Percentiles rank a stretch among this genome's conserved stretches.
Evolutionary conservation across 2,329 filamentous ascomycete species (phyloP).

Genomic region (Ambrosiella beaveri): DNA sequence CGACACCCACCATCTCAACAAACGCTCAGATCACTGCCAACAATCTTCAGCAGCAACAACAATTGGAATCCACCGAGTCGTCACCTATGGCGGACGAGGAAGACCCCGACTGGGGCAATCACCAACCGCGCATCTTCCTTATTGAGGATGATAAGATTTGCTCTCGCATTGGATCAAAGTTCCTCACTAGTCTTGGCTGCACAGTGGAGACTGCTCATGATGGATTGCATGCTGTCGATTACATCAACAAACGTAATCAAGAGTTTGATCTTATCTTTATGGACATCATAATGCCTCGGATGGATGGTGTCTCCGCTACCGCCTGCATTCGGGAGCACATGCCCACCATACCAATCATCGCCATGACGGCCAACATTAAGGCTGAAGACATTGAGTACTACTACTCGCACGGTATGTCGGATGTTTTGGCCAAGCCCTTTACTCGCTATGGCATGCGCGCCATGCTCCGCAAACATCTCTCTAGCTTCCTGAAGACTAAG

Average conservation of each 20-base stretch:
- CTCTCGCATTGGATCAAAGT: conserved; percentile 50
- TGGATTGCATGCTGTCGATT: conserved; percentile 79
- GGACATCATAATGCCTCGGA: conserved; percentile 94
- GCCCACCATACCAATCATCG: conserved; percentile 70
- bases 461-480: conserved; percentile 75
- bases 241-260: conserved; percentile 40
- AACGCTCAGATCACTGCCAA: neutral
- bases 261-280: conserved; percentile 58
- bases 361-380: conserved; percentile 97
- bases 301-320: conserved; percentile 88
- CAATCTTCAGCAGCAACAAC: neutral
- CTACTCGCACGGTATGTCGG: conserved; percentile 98
- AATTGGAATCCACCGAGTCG: neutral
- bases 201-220: conserved; percentile 59
- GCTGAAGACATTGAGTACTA: conserved; percentile 95
- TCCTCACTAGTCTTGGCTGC: conserved; percentile 47
- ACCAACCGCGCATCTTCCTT: conserved; percentile 65
- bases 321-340: conserved; percentile 83
- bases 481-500: neutral
- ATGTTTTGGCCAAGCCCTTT: conserved; percentile 91
- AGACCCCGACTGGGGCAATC: conserved; percentile 33
- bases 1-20: neutral
- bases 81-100: conserved; percentile 6
- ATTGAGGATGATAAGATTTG: conserved; percentile 69
- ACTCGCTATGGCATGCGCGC: conserved; percentile 72